Conservation (phyloP, 805 yeast genomes). For the Nematodospora valgi region DNA sequence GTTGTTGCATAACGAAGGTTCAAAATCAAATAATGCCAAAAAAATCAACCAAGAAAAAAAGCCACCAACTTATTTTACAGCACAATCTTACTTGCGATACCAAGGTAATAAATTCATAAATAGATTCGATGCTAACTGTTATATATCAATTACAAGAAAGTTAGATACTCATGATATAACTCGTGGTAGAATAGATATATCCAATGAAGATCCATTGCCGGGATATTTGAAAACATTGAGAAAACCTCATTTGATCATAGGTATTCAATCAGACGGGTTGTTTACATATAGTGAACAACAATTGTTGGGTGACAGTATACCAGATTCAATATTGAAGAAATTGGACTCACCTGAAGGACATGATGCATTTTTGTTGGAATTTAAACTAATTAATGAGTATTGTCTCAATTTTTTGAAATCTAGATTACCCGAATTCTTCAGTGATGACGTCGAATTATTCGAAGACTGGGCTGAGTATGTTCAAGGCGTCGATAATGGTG, state of each 20-base stretch:
- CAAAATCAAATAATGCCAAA: constrained; percentile 17
- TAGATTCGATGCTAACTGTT: constrained; percentile 95
- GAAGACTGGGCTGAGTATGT: constrained; percentile 40
- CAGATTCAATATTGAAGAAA: constrained; percentile 62
- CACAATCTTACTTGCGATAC: constrained; percentile 90
- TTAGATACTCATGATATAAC: constrained; percentile 93
- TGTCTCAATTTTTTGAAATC: constrained; percentile 62
- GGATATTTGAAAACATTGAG: constrained; percentile 56
- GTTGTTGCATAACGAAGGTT: constrained; percentile 88
- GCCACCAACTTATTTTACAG: too few species aligned
- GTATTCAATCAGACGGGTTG: constrained; percentile 87
- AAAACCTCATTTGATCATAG: constrained; percentile 82
- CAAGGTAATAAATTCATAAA: constrained; percentile 89
- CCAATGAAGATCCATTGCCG: constrained; percentile 27
- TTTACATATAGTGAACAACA: constrained; percentile 93
- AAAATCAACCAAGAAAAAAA: constrained; percentile 20
- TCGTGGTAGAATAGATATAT: constrained; percentile 55
- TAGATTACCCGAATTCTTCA: constrained; percentile 58
- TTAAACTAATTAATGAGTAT: constrained; percentile 68
- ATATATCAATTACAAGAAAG: constrained; percentile 89
- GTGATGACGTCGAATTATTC: constrained; percentile 36
- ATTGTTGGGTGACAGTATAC: constrained; percentile 70
- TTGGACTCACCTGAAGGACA: constrained; percentile 95
- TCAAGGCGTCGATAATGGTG: constrained; percentile 39
- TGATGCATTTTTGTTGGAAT: constrained; percentile 92